These are phyloP conservation scores for Mycosphaerella sp. DNA, from an alignment of 2,329 filamentous ascomycete species.

Conservation along the genomic window DNA sequence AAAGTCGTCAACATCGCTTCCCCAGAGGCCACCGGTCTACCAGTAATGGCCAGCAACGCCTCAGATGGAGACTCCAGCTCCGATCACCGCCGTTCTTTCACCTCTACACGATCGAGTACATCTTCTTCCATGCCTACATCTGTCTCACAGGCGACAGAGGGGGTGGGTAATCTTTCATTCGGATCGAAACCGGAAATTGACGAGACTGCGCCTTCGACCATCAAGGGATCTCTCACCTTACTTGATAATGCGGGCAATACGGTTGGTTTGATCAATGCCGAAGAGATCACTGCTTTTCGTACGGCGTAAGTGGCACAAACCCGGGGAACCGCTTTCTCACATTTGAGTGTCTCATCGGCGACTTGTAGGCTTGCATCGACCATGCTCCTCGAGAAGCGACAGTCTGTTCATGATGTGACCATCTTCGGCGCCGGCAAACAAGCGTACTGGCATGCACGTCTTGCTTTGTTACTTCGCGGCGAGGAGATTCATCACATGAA, in stretches of 20 bases:
- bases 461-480: constrained; percentile 67
- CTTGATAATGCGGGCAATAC: constrained; percentile 54
- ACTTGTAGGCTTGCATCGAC: constrained; percentile 49
- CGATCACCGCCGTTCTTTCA: constrained; percentile 29
- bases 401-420: constrained; percentile 65
- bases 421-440: constrained; percentile 87
- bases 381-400: constrained; percentile 57
- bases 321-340: too few relatives aligned
- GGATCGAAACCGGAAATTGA: constrained; percentile 27
- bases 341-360: too few relatives aligned
- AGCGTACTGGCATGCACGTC: constrained; percentile 88
- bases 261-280: constrained; percentile 59
- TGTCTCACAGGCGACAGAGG: constrained; percentile 24
- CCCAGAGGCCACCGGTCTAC: constrained; percentile 25
- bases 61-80: constrained; percentile 27
- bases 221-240: constrained; percentile 54
- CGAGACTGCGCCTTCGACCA: constrained; percentile 35
- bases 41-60: constrained; percentile 25
- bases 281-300: constrained; percentile 63
- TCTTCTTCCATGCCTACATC: constrained; percentile 19
- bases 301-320: constrained; percentile 51
- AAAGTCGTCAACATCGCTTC: constrained; percentile 56
- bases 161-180: constrained; percentile 23
- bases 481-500: constrained; percentile 70
- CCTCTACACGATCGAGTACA: constrained; percentile 28